Percentiles rank a stretch among this genome's conserved stretches.
phyloP scores from a whole-genome alignment of 2,329 filamentous ascomycete genomes.

The Penicillium sp. region DNA sequence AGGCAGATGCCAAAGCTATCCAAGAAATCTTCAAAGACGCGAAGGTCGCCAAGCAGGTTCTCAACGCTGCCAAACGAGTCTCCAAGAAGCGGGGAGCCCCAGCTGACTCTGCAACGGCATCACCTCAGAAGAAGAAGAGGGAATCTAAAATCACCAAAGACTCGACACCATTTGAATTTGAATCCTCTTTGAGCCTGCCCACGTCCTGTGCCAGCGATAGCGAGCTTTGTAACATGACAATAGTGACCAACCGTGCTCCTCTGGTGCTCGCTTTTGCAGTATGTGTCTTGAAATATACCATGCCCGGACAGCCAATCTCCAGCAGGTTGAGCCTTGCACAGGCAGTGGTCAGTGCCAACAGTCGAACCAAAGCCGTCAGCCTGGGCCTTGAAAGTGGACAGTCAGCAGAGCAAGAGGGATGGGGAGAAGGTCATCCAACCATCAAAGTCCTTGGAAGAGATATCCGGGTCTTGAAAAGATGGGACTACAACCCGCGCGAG shows the following conservation, averaged over 20 bases:
- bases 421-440: slow-evolving; percentile 72
- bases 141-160: slow-evolving; percentile 4
- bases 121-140: slow-evolving; percentile 42
- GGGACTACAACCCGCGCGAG: slow-evolving; percentile 65
- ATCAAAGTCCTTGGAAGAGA: slow-evolving; percentile 71
- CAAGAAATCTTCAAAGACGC: slow-evolving; percentile 50
- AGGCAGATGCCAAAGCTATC: slow-evolving; percentile 45
- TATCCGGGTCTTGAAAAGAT: slow-evolving; percentile 71
- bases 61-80: slow-evolving; percentile 56
- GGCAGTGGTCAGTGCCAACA: slow-evolving; percentile 79
- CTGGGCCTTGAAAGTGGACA: slow-evolving; percentile 68
- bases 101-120: slow-evolving; percentile 28
- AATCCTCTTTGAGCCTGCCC: slow-evolving; percentile 36
- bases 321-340: slow-evolving; percentile 79
- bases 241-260: slow-evolving; percentile 78
- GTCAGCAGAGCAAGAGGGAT: slow-evolving; percentile 67
- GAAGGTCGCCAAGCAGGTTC: slow-evolving; percentile 56
- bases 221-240: slow-evolving; percentile 54
- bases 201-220: slow-evolving; percentile 49
- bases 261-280: slow-evolving; percentile 78
- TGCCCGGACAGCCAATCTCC: slow-evolving; percentile 82
- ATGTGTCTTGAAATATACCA: slow-evolving; percentile 71
- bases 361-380: slow-evolving; percentile 70
- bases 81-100: slow-evolving; percentile 54
- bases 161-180: slow-evolving; percentile 32